Evolutionary conservation across 331 rosid species (phyloP).

Genomic region (Cydonia oblonga): DNA sequence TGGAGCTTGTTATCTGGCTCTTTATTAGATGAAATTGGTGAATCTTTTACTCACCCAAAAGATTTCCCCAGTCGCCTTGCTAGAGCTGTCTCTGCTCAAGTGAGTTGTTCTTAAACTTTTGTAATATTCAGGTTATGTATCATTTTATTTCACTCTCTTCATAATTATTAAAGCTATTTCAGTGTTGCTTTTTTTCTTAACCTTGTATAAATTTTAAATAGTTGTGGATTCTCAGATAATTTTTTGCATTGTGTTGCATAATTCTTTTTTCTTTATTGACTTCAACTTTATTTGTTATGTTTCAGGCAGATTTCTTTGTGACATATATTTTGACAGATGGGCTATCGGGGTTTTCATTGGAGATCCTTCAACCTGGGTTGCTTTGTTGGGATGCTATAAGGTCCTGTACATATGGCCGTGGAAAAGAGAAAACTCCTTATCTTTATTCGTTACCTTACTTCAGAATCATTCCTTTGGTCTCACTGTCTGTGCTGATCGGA

Average conservation of each 20-base stretch:
- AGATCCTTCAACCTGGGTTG: conserved; percentile 79
- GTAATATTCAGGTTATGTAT: not conserved
- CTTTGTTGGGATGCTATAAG: conserved; percentile 50
- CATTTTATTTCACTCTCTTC: not conserved
- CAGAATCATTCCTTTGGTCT: conserved; percentile 61
- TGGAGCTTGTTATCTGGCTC: conserved; percentile 83
- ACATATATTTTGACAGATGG: conserved; percentile 86
- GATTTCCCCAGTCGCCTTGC: conserved; percentile 66
- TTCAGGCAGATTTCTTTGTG: conserved; percentile 90
- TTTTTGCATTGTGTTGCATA: not conserved
- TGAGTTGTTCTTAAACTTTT: conserved; percentile 22
- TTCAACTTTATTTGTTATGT: not conserved
- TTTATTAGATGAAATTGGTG: conserved; percentile 67
- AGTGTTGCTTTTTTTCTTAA: not conserved
- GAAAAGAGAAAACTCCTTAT: conserved; percentile 41
- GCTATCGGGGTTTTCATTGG: conserved; percentile 82
- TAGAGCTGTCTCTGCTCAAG: conserved; percentile 71
- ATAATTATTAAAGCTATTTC: not conserved
- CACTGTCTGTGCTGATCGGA: conserved; percentile 67
- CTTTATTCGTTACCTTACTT: conserved; percentile 69
- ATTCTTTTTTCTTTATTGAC: not conserved
- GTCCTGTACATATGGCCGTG: conserved; percentile 27
- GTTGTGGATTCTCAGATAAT: not conserved
- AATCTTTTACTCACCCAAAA: conserved; percentile 54
- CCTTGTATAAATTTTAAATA: not conserved